Percentiles rank a stretch among this genome's conserved stretches.
phyloP scores from a whole-genome alignment of 257 asterid species.

The Solanum peruvianum region DNA sequence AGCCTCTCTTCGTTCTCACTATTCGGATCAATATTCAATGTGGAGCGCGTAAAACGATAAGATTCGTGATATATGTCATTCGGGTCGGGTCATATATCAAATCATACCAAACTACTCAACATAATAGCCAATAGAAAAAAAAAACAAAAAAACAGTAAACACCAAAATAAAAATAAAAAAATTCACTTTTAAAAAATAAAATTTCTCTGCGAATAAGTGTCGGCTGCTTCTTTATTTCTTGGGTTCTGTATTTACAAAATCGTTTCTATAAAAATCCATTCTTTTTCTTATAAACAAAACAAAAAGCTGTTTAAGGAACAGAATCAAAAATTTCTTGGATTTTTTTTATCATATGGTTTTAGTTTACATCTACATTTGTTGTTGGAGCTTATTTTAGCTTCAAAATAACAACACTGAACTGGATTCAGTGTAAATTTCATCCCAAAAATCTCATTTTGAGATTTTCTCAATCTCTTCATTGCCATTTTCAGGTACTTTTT shows the following conservation, averaged over 20 bases:
- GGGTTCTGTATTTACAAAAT: background rate
- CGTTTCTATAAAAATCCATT: background rate
- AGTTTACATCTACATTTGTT: background rate
- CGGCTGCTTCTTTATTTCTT: slow-evolving; percentile 1
- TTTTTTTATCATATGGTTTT: background rate
- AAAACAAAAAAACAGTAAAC: background rate
- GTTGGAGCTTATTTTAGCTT: background rate
- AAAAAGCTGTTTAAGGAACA: background rate
- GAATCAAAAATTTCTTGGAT: background rate
- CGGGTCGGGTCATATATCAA: background rate
- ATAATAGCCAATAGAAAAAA: background rate
- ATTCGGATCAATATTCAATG: background rate
- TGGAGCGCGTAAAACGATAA: background rate
- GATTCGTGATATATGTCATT: background rate
- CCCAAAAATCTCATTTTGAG: background rate
- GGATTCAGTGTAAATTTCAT: background rate
- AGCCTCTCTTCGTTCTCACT: background rate
- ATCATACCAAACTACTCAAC: background rate
- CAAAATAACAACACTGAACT: background rate
- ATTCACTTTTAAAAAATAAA: background rate
- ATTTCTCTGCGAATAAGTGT: background rate
- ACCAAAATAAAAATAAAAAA: background rate
- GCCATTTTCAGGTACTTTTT: background rate
- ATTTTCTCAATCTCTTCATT: background rate
- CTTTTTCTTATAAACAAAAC: background rate